Evolutionary conservation across 495 filamentous ascomycete species (phyloP), one percentile per base, ranked within the genome.

Genomic region (Podospora australis): DNA sequence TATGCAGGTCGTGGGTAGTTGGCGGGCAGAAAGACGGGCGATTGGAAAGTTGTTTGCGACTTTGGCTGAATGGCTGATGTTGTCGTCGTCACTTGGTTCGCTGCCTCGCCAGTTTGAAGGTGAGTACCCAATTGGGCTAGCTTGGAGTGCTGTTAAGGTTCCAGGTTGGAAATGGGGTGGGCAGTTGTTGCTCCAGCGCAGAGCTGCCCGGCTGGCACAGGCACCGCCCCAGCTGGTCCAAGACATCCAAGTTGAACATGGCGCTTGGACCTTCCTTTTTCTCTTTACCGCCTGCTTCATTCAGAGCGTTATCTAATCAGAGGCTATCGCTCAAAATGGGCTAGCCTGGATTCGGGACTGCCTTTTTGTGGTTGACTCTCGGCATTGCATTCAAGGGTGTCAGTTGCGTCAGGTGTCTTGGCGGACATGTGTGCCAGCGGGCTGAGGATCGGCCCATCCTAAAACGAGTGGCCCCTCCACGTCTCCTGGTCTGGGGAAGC

Each of bases 81-180:
- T 29, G 54, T 53, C 53, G 59, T 65, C 62, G 62, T 66, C 60
- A 62, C 53, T 52, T 52, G 54, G 48, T 54, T 57, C 50, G 63
- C 56, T 66, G 58, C 61, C 63, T 66, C 58, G 46, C 41, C 45
- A 35, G 54, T 43, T 55, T 39, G 16, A 44, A 61, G 55, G 58
- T 61, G 20, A 57, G 46, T 60, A 46, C 57, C 60, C 53, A 55
- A 63, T 61, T 10, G 32, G 60, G 55, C 38, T 63, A 60, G 57
- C 45, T 35, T 28, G 22, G 49, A 39, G 32, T 46, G 9, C n/a
- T 50, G 46, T 35, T 39, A 50, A 45, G 29, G 46, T 30, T 46
- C 30, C 28, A 16, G 30, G n/a, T n/a, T n/a, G n/a, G n/a, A n/a
- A n/a, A n/a, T 13, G 14, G 38, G 25, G 29, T 36, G 46, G 46